Base-by-base conservation (phyloP, 2,329 filamentous ascomycete genomes). In the Davidsoniella eucalypti region DNA sequence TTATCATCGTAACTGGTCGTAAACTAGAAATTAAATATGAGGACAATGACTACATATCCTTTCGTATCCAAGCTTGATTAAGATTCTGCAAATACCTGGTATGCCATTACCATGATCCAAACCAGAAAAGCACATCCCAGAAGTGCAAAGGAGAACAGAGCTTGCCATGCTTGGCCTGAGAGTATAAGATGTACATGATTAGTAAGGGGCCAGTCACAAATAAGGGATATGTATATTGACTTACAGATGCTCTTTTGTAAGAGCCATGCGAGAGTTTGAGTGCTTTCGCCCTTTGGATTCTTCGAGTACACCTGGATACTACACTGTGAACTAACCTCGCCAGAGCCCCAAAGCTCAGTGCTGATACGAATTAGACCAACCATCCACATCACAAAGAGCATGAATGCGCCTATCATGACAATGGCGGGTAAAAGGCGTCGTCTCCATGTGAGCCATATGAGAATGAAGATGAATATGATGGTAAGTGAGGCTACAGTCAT, bases 41-140 rank as follows among this genome's bases (percentile, higher is more conserved):
- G 18, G 12, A 43, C 8, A 14, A 25, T 43, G 18, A 37, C 26
- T 18, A 12, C 23, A 17, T 29, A 8, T 2, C 37, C 12, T 44
- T 14, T 17, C 6, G 23, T 14, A 33, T 21, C 33, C 7, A 26
- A 7, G 17, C 26, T 16, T n/a, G 3, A n/a, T 54, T 37, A 67
- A 55, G 65, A 68, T 46, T 63, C 60, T 53, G 62, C 71, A 65
- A 77, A 82, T 8, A 82, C 78, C 55, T 79, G 76, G 56, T 78
- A 76, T 9, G 76, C 73, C 72, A 82, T 80, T 54, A 80, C 66
- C 69, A 81, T 80, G 58, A 81, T 75, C 78, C 78, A 82, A n/a
- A 82, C 59, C 52, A 80, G 60, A 55, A 81, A 81, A 1, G 80
- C 63, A 16, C 63, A 65, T 0, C 78, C 78, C 2, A 78, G 71